These are phyloP conservation scores for Phialophora macrospora DNA, from an alignment of 2,329 filamentous ascomycete genomes.

Conservation along the genomic window DNA sequence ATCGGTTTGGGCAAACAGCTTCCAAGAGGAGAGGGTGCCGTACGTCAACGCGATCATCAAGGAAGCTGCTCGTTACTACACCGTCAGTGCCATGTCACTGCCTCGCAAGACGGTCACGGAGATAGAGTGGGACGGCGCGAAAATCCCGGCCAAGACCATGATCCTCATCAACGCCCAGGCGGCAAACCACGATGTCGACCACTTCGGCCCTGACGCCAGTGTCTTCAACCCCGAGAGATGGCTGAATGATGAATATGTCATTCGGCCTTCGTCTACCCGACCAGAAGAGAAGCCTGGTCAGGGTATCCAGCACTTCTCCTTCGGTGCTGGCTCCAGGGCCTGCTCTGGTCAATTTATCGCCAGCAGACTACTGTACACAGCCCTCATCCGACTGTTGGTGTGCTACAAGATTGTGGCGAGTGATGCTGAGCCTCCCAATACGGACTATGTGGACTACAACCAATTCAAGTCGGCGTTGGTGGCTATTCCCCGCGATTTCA, in stretches of 20 bases:
- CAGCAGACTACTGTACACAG: conserved; percentile 61
- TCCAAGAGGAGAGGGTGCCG: conserved; percentile 70
- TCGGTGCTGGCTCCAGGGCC: conserved; percentile 63
- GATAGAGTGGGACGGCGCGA: conserved; percentile 67
- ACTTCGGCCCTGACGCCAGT: conserved; percentile 62
- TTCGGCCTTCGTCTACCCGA: conserved; percentile 40
- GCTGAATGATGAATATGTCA: conserved; percentile 51
- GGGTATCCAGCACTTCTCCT: conserved; percentile 61
- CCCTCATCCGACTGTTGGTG: conserved; percentile 59
- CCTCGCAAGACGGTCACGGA: conserved; percentile 70
- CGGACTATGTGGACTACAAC: conserved; percentile 67
- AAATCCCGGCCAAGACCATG: conserved; percentile 73
- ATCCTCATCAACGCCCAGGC: conserved; percentile 78
- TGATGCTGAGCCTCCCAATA: conserved; percentile 61
- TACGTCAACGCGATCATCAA: conserved; percentile 76
- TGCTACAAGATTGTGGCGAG: conserved; percentile 59
- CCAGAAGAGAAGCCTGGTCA: conserved; percentile 51
- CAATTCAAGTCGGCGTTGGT: conserved; percentile 64
- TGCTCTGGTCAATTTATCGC: conserved; percentile 64
- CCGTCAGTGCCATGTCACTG: conserved; percentile 73
- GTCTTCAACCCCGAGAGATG: conserved; percentile 70
- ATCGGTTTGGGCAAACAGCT: conserved; percentile 70
- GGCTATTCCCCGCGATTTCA: conserved; percentile 64
- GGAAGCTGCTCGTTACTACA: conserved; percentile 74
- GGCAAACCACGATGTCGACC: conserved; percentile 68